Conservation (phyloP, 495 filamentous ascomycete species). For the Aspergillus cristatus region DNA sequence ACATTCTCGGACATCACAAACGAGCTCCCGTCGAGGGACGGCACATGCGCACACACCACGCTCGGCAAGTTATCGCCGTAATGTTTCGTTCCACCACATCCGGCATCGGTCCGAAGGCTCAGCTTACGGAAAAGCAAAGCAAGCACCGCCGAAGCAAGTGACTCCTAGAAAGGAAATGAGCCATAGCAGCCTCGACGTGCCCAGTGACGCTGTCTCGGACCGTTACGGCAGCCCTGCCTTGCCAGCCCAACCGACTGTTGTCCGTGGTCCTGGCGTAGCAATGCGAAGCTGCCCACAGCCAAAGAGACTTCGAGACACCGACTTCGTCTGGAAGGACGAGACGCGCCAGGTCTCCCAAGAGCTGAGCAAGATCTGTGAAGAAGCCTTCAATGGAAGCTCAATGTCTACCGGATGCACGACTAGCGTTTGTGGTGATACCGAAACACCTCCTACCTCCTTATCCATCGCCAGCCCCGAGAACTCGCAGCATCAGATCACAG, state of each 20-base stretch:
- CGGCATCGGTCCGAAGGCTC: slow-evolving; percentile 37
- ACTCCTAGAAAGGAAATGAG: slow-evolving; percentile 19
- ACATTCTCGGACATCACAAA: slow-evolving; percentile 25
- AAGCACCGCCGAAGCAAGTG: slow-evolving; percentile 1
- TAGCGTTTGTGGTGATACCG: slow-evolving; percentile 34
- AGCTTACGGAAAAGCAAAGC: slow-evolving; percentile 16
- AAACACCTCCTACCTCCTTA: slow-evolving; percentile 45
- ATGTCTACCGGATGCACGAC: slow-evolving; percentile 39
- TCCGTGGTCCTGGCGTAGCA: slow-evolving; percentile 22
- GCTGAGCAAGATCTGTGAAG: slow-evolving; percentile 60
- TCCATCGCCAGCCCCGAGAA: slow-evolving; percentile 26
- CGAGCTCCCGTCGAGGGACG: slow-evolving; percentile 53
- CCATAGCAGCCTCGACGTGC: slow-evolving; percentile 19
- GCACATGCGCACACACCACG: slow-evolving; percentile 39
- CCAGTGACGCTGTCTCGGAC: slow-evolving; percentile 12
- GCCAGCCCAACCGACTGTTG: slow-evolving; percentile 33
- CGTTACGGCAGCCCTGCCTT: slow-evolving; percentile 26
- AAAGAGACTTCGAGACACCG: slow-evolving; percentile 33
- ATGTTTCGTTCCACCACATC: slow-evolving; percentile 68
- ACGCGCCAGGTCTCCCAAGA: slow-evolving; percentile 58
- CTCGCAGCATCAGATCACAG: slow-evolving; percentile 12
- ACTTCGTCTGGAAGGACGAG: slow-evolving; percentile 49
- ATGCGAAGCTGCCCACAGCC: slow-evolving; percentile 19
- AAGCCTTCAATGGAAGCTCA: slow-evolving; percentile 72
- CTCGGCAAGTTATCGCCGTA: slow-evolving; percentile 60